phyloP scores from a whole-genome alignment of 345 rosid species.

The Cardamine occulta region DNA sequence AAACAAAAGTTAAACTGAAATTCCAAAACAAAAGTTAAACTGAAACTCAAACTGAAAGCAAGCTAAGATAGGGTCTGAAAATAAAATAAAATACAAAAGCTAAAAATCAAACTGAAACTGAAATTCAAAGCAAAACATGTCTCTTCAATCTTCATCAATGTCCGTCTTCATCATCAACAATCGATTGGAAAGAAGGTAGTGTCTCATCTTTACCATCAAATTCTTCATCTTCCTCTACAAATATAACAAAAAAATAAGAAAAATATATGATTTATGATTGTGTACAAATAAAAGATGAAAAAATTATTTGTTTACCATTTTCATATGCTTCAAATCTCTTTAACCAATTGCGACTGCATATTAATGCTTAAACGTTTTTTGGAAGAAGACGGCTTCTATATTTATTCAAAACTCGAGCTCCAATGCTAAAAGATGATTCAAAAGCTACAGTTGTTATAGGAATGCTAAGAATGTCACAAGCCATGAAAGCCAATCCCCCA shows the following conservation, averaged over 20 bases:
- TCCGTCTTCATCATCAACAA: neutral
- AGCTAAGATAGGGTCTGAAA: no score
- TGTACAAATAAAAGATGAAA: neutral
- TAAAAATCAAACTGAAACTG: no score
- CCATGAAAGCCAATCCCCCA: neutral
- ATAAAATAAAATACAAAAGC: no score
- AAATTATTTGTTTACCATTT: neutral
- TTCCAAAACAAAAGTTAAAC: no score
- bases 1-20: no score
- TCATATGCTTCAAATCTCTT: neutral
- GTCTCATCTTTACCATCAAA: neutral
- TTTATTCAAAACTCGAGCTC: neutral
- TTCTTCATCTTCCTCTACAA: neutral
- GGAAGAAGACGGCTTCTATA: neutral
- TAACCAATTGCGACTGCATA: neutral
- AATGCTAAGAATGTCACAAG: neutral
- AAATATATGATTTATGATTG: neutral
- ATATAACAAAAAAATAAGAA: neutral
- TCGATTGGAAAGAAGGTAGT: neutral
- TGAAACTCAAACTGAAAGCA: no score
- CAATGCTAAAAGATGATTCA: conserved; percentile 7
- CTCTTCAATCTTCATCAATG: no score
- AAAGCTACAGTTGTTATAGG: neutral
- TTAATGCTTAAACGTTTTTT: neutral
- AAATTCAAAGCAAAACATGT: no score